Evolutionary conservation across 176 grass and related monocot genomes (phyloP).

Genomic region (Carex cristatella): DNA sequence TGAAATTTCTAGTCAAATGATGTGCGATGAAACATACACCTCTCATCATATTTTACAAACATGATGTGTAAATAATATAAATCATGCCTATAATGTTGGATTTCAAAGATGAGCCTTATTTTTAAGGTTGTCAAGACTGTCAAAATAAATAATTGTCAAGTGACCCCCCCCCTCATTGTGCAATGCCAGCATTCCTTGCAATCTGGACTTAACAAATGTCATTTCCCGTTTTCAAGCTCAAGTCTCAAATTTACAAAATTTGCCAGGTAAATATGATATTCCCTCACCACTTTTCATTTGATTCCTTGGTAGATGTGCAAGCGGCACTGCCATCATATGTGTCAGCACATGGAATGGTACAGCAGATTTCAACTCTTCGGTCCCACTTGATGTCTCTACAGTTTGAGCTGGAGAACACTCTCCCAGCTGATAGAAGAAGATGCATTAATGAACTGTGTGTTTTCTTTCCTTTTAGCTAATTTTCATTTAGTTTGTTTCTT

Average conservation of each 20-base stretch:
- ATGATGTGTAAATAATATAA: too few species aligned
- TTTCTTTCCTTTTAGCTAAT: background rate
- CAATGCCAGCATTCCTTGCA: background rate
- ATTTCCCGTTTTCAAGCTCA: background rate
- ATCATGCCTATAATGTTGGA: too few species aligned
- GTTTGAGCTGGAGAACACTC: conserved; percentile 85
- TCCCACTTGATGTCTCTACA: conserved; percentile 86
- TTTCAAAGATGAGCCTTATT: too few species aligned
- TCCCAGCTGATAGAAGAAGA: conserved; percentile 80
- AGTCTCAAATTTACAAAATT: background rate
- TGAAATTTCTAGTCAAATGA: too few species aligned
- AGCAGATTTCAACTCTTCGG: conserved; percentile 76
- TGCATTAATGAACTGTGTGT: conserved; percentile 97
- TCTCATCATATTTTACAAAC: too few species aligned
- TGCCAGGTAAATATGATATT: background rate
- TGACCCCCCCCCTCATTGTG: too few species aligned
- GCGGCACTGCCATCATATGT: conserved; percentile 67
- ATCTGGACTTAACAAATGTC: conserved; percentile 1
- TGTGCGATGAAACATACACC: too few species aligned
- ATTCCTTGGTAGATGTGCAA: conserved; percentile 50
- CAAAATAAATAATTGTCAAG: too few species aligned
- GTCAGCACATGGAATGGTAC: conserved; percentile 89
- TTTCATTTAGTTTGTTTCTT: background rate
- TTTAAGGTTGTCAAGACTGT: too few species aligned
- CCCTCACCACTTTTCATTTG: background rate